These are phyloP conservation scores for Tilletiaria anomala DNA, from an alignment of 1,284 basidiomycete genomes.

Conservation along the genomic window DNA sequence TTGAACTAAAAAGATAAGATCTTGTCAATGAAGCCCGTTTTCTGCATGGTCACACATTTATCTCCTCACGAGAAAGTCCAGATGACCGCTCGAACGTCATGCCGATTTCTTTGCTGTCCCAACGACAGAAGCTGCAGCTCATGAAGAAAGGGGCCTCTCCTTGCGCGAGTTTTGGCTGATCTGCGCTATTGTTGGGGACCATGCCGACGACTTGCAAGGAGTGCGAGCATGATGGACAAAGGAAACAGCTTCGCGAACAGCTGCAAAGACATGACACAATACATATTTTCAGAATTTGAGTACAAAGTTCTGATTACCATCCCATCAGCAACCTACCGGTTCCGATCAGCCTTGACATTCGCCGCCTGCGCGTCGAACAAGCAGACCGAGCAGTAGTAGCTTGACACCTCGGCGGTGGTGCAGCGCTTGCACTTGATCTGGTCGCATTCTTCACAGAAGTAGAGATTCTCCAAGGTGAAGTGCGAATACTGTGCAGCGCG, in stretches of 20 bases:
- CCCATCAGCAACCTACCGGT: too few relatives aligned
- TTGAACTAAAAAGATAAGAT: background rate
- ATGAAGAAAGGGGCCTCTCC: conserved; percentile 79
- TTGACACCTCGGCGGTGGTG: conserved; percentile 78
- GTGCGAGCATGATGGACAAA: conserved; percentile 80
- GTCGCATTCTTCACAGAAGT: conserved; percentile 98
- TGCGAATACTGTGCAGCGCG: conserved; percentile 8
- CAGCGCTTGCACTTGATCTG: conserved; percentile 82
- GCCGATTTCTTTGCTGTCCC: conserved; percentile 83
- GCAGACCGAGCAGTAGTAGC: conserved; percentile 95
- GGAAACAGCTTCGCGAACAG: conserved; percentile 94
- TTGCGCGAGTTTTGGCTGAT: conserved; percentile 28
- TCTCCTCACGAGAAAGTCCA: conserved; percentile 50
- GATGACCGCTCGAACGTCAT: conserved; percentile 92
- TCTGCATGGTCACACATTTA: background rate
- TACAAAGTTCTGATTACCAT: conserved; percentile 33
- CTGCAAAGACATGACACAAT: conserved; percentile 50
- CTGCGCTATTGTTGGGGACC: conserved; percentile 48
- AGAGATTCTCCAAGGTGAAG: conserved; percentile 67
- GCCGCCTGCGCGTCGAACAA: conserved; percentile 97
- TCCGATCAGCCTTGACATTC: conserved; percentile 87
- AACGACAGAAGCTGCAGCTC: conserved; percentile 78
- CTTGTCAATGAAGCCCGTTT: background rate
- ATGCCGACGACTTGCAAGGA: conserved; percentile 73
- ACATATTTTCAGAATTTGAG: conserved; percentile 6